Base-by-base conservation (phyloP, 495 filamentous ascomycete species). In the Glarea lozoyensis region DNA sequence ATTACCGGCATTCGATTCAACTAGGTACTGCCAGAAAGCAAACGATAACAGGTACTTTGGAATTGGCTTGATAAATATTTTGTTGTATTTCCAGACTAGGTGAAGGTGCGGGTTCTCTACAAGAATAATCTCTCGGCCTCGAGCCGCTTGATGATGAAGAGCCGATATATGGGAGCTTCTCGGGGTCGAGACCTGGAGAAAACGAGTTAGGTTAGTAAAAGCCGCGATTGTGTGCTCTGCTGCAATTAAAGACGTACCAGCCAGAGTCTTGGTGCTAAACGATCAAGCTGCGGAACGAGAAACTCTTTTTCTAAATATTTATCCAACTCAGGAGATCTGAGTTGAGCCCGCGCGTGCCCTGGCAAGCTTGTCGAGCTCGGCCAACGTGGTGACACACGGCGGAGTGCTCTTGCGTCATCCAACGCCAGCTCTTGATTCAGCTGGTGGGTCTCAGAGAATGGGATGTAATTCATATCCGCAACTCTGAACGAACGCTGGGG, bases 51-150 rank as follows among this genome's bases (percentile, higher is more conserved):
- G 62, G 47, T 62, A 77, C 5, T 39, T 12, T 0, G 75, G 76
- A 0, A 80, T 43, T 0, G 76, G 75, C 37, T 78, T 80, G 41
- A 79, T 55, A 53, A 65, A 77, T 18, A 78, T 68, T 1, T 53
- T 42, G 10, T 61, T 42, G 17, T 70, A 48, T 25, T 52, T 46
- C 77, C 73, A 81, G 10, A 78, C 60, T 0, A 79, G 62, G 39
- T 81, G 76, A 9, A 78, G 56, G 2, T 63, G 52, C 0, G 64
- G 58, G 20, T 69, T 40, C 38, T 81, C 74, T 5, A 57, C 62
- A 4, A 65, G 22, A 12, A 70, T 22, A n/a, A 77, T 67, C 0
- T 52, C 30, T 0, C 73, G 68, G n/a, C 60, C 59, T 21, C 58
- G 56, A 3, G 68, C 53, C 5, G 18, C 32, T 42, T 76, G 68